Conservation (phyloP, 169 alveolate species). For the Plasmodium gaboni region DNA sequence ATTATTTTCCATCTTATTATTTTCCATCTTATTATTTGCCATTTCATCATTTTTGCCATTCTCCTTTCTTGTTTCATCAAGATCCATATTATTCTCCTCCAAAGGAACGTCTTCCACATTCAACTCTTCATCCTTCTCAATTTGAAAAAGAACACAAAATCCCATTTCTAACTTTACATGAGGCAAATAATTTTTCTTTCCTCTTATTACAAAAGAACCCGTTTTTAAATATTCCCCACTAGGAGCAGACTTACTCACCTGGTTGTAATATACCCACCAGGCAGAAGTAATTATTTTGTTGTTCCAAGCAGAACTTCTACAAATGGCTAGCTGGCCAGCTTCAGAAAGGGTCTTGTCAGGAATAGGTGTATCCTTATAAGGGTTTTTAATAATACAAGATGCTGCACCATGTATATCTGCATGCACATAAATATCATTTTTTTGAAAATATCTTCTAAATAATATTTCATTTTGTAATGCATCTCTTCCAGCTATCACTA, state of each 20-base stretch:
- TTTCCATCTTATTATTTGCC: neutral
- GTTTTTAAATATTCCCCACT: conserved; percentile 94
- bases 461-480: conserved; percentile 96
- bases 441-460: conserved; percentile 93
- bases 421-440: conserved; percentile 95
- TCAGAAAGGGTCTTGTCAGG: conserved; percentile 89
- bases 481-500: conserved; percentile 91
- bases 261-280: conserved; percentile 97
- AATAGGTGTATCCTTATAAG: conserved; percentile 81
- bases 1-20: neutral
- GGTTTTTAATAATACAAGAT: conserved; percentile 96
- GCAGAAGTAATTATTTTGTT: conserved; percentile 93
- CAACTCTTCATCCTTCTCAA: conserved; percentile 9
- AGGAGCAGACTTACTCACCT: conserved; percentile 97
- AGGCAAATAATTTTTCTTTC: conserved; percentile 94
- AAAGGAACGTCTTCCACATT: conserved; percentile 8
- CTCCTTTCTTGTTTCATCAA: neutral
- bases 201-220: conserved; percentile 96
- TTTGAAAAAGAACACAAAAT: conserved; percentile 86
- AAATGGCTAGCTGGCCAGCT: conserved; percentile 91
- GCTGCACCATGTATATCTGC: conserved; percentile 99
- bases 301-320: conserved; percentile 96
- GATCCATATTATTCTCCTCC: neutral
- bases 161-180: conserved; percentile 96
- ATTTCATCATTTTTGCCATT: neutral